Conservation (phyloP, 306 rosid genomes). For the Lathyrus aphaca region DNA sequence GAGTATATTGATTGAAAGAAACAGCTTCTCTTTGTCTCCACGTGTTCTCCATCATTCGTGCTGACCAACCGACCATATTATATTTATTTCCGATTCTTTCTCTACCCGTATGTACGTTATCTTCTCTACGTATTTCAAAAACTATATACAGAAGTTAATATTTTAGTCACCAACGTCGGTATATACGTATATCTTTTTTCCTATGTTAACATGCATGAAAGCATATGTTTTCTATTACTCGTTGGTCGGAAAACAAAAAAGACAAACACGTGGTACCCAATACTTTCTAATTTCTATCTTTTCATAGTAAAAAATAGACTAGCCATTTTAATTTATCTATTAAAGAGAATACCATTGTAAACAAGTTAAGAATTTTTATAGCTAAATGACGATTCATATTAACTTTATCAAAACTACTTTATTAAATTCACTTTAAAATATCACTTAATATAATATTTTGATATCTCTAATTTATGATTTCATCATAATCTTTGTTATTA, state of each 20-base stretch:
- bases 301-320: no score
- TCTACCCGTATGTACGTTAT: not conserved
- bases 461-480: no score
- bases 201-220: not conserved
- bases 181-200: not conserved
- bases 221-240: not conserved
- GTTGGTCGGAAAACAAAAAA: not conserved
- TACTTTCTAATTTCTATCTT: not conserved
- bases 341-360: not conserved
- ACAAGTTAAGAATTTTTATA: no score
- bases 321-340: not conserved
- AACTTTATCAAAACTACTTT: no score
- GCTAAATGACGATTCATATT: no score
- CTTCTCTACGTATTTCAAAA: not conserved
- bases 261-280: not conserved
- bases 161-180: not conserved
- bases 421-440: no score
- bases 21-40: constrained; percentile 41
- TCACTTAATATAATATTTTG: no score
- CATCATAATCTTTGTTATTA: no score
- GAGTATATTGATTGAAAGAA: not conserved
- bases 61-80: constrained; percentile 54
- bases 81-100: not conserved
- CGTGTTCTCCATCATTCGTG: constrained; percentile 44
- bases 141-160: no score